These are phyloP conservation scores for Penicillium simplicissimum DNA, from an alignment of 495 filamentous ascomycete species.

Conservation along the genomic window DNA sequence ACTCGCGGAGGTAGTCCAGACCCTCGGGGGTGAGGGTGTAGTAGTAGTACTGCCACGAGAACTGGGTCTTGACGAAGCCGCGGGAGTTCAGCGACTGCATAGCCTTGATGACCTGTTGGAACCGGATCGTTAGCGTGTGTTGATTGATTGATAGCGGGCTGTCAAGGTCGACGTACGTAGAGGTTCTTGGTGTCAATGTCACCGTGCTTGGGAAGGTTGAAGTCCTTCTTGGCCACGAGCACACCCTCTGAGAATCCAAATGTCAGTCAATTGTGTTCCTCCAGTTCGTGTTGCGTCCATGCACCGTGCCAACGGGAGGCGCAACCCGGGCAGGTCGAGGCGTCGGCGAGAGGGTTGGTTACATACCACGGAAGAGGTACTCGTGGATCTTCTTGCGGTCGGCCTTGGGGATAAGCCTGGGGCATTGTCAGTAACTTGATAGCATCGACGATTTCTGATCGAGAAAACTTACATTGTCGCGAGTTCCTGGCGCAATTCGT, in stretches of 20 bases:
- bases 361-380: conserved; percentile 96
- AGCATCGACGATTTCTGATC: background rate
- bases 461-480: conserved; percentile 53
- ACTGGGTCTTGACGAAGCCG: conserved; percentile 98
- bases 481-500: conserved; percentile 60
- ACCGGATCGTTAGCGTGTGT: conserved; percentile 6
- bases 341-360: conserved; percentile 24
- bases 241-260: conserved; percentile 72
- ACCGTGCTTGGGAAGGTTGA: conserved; percentile 87
- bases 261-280: conserved; percentile 23
- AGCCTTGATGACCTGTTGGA: conserved; percentile 87
- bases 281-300: background rate
- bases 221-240: conserved; percentile 98
- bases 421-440: conserved; percentile 26
- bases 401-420: conserved; percentile 96
- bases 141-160: background rate
- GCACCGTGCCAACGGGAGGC: conserved; percentile 8
- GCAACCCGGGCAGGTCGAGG: background rate
- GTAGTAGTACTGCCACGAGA: conserved; percentile 99
- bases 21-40: conserved; percentile 99
- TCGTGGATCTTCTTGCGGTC: conserved; percentile 99
- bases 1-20: conserved; percentile 99
- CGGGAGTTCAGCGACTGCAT: conserved; percentile 96
- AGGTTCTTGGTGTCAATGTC: conserved; percentile 99
- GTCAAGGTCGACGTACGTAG: conserved; percentile 50